Conservation (phyloP, 768 basidiomycete genomes). For the Strobilomyces dryophilus region DNA sequence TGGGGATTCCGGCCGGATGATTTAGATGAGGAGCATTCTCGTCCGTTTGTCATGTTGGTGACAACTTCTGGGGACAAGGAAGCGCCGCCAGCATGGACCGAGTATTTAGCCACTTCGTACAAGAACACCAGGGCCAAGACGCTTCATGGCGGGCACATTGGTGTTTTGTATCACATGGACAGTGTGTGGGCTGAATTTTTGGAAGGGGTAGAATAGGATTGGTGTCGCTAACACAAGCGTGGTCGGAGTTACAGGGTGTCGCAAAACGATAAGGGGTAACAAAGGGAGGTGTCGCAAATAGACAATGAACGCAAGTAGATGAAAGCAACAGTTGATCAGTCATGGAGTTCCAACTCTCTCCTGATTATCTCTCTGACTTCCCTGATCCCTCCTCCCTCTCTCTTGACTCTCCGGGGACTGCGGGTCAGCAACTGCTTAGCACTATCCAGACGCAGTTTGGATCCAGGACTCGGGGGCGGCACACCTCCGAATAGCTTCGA, state of each 20-base stretch:
- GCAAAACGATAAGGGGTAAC: conserved; percentile 7
- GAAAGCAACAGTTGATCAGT: conserved; percentile 35
- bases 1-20: conserved; percentile 46
- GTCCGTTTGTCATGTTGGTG: conserved; percentile 44
- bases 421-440: conserved; percentile 57
- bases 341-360: conserved; percentile 68
- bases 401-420: conserved; percentile 70
- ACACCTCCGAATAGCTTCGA: conserved; percentile 26
- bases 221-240: conserved; percentile 1
- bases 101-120: conserved; percentile 47
- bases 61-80: conserved; percentile 41
- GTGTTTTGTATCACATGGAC: conserved; percentile 42
- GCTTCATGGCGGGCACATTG: conserved; percentile 49
- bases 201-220: conserved; percentile 10
- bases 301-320: conserved; percentile 19
- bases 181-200: conserved; percentile 40
- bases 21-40: conserved; percentile 43
- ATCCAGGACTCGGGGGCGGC: conserved; percentile 47
- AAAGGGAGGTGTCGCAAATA: conserved; percentile 18
- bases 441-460: conserved; percentile 51
- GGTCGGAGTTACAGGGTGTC: conserved; percentile 11
- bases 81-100: conserved; percentile 39
- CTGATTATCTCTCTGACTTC: conserved; percentile 81
- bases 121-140: conserved; percentile 39
- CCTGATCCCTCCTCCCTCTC: conserved; percentile 68